Conservation (phyloP, 257 asterid genomes). For the Rehmannia glutinosa region DNA sequence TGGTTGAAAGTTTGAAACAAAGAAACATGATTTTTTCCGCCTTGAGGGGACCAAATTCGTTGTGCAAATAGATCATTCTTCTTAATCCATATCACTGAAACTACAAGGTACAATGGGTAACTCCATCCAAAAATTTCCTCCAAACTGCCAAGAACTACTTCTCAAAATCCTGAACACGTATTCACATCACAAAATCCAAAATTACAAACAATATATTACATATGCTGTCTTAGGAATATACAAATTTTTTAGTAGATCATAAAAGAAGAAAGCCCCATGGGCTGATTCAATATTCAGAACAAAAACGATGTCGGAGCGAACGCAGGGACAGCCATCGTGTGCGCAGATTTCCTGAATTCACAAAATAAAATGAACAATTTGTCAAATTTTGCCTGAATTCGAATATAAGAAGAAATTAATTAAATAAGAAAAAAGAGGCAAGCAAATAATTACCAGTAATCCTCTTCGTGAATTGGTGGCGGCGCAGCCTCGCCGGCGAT, state of each 20-base stretch:
- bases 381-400: neutral
- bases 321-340: constrained; percentile 30
- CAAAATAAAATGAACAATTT: neutral
- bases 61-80: no score
- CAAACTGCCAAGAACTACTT: no score
- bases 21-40: no score
- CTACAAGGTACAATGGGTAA: no score
- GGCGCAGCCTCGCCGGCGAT: constrained; percentile 18
- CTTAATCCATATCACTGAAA: no score
- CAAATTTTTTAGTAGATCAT: neutral
- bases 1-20: no score
- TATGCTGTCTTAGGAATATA: neutral
- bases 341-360: constrained; percentile 28
- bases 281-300: constrained; percentile 12
- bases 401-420: neutral
- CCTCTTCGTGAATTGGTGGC: constrained; percentile 9
- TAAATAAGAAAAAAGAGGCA: neutral
- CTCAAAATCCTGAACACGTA: no score
- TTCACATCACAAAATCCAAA: no score
- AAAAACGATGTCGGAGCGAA: constrained; percentile 42
- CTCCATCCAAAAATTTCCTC: no score
- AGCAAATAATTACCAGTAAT: constrained; percentile 24
- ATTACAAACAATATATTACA: no score
- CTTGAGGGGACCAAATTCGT: no score
- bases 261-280: neutral